Evolutionary conservation across 176 grass and related monocot genomes (phyloP).

Genomic region (Poa annua): DNA sequence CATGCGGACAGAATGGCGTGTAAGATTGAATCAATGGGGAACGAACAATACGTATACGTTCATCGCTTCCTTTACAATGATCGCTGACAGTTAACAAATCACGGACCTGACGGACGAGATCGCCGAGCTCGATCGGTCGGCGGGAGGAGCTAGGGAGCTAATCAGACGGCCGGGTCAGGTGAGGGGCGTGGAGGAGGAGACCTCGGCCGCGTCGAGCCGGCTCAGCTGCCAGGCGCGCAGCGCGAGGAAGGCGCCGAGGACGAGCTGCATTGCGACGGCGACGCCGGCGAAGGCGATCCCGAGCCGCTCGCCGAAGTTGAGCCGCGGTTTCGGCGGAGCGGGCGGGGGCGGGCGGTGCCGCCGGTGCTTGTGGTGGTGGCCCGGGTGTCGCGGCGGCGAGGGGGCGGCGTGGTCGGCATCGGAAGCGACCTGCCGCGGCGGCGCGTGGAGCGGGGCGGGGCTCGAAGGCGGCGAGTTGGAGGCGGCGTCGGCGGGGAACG

Average conservation of each 20-base stretch:
- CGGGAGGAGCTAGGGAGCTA: not conserved
- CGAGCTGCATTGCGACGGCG: slow-evolving; percentile 45
- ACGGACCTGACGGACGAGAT: slow-evolving; percentile 52
- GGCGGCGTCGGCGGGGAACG: slow-evolving; percentile 6
- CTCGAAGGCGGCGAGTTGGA: not conserved
- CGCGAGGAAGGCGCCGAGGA: slow-evolving; percentile 33
- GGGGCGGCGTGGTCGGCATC: not conserved
- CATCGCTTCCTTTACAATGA: slow-evolving; percentile 49
- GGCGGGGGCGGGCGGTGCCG: not conserved
- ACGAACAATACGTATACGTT: not conserved
- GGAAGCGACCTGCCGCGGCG: slow-evolving; percentile 24
- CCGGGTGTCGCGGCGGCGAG: slow-evolving; percentile 11
- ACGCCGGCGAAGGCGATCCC: slow-evolving; percentile 58
- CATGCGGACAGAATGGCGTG: slow-evolving; percentile 30
- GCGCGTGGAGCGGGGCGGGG: not conserved
- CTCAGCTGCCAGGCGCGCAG: slow-evolving; percentile 38
- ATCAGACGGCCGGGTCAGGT: slow-evolving; percentile 45
- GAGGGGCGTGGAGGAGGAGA: slow-evolving; percentile 62
- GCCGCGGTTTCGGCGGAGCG: not conserved
- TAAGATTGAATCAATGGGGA: not conserved
- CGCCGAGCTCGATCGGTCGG: not conserved
- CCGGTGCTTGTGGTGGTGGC: not conserved
- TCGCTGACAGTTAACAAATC: slow-evolving; percentile 33
- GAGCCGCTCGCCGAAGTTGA: slow-evolving; percentile 62
- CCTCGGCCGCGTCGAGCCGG: slow-evolving; percentile 53